Base-by-base conservation (phyloP, 2,329 filamentous ascomycete genomes). In the Phialophora verrucosa region DNA sequence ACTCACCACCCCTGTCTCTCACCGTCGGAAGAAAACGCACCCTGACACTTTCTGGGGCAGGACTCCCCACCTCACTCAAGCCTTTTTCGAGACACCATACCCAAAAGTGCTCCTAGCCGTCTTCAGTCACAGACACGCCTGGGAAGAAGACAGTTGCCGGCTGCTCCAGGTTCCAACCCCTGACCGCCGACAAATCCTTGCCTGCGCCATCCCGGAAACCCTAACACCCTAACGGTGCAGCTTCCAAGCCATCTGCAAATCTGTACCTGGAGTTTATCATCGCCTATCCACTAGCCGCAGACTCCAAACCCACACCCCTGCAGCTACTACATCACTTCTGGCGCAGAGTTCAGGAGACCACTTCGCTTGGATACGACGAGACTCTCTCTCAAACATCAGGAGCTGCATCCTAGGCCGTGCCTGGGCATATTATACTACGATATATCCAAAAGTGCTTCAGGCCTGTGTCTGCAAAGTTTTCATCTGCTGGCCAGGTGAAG, bases 381-480 rank as follows among this genome's bases (percentile, higher is more conserved):
- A 63, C 63, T 66, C 65, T 62, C 61, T 62, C 68, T 70, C 68
- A 70, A 70, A 70, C 68, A 68, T 63, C 50, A 68, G 68, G 65
- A 68, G 68, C 68, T 62, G 49, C 65, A 70, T 49, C 65, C 68
- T 66, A 65, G 68, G 65, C 65, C 63, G 68, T 64, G 68, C 63
- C 67, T 57, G 56, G 65, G 31, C 27, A 55, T 56, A 59, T 4
- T 32, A 63, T 59, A 61, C 42, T 53, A 29, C 38, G 57, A 66
- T 67, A 67, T 67, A 55, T 65, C 59, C 62, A 38, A 59, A 64
- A 58, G 59, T 58, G 65, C 62, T 67, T 67, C 62, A 67, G 55
- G 62, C 59, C 56, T 59, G 49, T 62, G 38, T 59, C 25, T 29
- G 59, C 12, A 23, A 54, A 14, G 17, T 61, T 35, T 38, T 57